These are phyloP conservation scores for Saposhnikovia divaricata DNA, from an alignment of 129 eudicot species.

Conservation along the genomic window DNA sequence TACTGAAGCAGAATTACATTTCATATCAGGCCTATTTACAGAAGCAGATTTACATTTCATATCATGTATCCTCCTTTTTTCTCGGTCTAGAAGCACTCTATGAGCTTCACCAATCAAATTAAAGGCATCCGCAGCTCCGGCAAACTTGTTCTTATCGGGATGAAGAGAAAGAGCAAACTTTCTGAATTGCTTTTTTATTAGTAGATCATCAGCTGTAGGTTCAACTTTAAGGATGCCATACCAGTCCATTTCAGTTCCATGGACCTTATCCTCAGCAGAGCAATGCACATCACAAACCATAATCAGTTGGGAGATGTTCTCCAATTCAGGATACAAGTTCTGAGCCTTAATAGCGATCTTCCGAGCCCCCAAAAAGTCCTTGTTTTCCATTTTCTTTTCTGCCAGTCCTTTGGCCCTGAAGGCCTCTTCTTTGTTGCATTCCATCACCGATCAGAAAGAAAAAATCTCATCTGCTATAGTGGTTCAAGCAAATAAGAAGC, in stretches of 20 bases:
- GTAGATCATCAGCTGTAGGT: slow-evolving; percentile 42
- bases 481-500: slow-evolving; percentile 6
- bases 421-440: slow-evolving; percentile 65
- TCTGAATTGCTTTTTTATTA: slow-evolving; percentile 51
- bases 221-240: slow-evolving; percentile 45
- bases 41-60: slow-evolving; percentile 27
- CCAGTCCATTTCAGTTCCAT: slow-evolving; percentile 55
- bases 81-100: slow-evolving; percentile 51
- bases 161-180: slow-evolving; percentile 55
- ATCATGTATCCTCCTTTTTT: slow-evolving; percentile 32
- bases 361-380: slow-evolving; percentile 41
- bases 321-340: slow-evolving; percentile 44
- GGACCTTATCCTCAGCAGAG: slow-evolving; percentile 37
- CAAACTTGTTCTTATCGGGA: slow-evolving; percentile 63
- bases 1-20: slow-evolving; percentile 22
- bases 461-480: slow-evolving; percentile 12
- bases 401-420: slow-evolving; percentile 45
- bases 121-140: slow-evolving; percentile 66
- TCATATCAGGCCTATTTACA: slow-evolving; percentile 28
- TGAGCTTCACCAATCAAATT: slow-evolving; percentile 63
- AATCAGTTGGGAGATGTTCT: slow-evolving; percentile 42
- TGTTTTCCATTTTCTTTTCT: slow-evolving; percentile 47
- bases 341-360: slow-evolving; percentile 51
- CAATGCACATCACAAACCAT: slow-evolving; percentile 56
- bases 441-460: slow-evolving; percentile 32